Evolutionary conservation across 768 basidiomycete genomes (phyloP).

Genomic region (Tulasnella sp.): DNA sequence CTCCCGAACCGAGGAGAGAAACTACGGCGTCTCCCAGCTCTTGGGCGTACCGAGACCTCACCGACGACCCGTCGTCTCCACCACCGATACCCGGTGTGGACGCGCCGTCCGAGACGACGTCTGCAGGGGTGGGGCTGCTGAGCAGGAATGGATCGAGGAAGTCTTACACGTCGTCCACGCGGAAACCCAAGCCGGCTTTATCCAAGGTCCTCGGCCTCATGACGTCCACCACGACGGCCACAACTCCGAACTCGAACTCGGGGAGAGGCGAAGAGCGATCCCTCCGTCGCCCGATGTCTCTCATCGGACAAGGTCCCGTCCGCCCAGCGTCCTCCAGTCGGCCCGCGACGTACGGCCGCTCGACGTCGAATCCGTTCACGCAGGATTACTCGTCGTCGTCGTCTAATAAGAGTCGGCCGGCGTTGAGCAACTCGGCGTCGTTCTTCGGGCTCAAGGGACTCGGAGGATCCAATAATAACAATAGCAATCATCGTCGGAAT

Average conservation of each 20-base stretch:
- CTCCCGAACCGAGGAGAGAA: not conserved
- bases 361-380: constrained; percentile 2
- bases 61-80: too few relatives aligned
- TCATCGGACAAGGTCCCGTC: not conserved
- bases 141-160: not conserved
- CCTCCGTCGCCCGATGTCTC: not conserved
- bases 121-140: not conserved
- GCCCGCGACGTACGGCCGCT: constrained; percentile 5
- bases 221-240: not conserved
- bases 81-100: not conserved
- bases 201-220: constrained; percentile 4
- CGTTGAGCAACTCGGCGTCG: not conserved
- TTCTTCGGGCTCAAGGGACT: not conserved
- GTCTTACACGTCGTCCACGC: not conserved
- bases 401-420: not conserved
- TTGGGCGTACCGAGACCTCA: not conserved
- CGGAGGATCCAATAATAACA: too few relatives aligned
- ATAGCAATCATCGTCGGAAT: constrained; percentile 4
- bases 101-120: not conserved
- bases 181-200: not conserved
- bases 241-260: too few relatives aligned
- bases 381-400: not conserved
- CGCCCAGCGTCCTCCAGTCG: not conserved
- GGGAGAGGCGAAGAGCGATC: not conserved
- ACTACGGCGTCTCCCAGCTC: not conserved